Base-by-base conservation (phyloP, 306 rosid species). In the Urtica urens region DNA sequence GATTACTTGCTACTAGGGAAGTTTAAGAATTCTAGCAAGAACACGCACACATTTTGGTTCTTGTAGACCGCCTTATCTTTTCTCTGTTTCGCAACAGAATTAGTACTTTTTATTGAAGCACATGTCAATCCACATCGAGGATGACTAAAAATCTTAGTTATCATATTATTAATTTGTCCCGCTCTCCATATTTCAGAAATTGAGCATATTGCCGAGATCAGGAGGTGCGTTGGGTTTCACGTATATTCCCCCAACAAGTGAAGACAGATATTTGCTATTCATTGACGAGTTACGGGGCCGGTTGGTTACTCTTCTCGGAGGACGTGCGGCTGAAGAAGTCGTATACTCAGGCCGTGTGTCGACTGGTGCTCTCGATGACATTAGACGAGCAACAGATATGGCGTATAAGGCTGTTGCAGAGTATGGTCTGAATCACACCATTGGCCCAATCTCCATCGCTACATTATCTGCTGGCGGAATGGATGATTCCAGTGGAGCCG, bases 301-400 rank as follows among this genome's bases (percentile, higher is more conserved):
- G 30, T 65, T 90, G 63, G 99, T 82, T 53, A 90, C 96, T 24
- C 87, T 90, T 69, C 87, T 90, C 40, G 99, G 95, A 60, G 99
- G 99, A 39, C 95, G 99, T 40, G 99, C 99, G n/a, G 99, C 96
- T 15, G 99, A 90, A 78, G 96, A 90, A 73, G 74, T 90, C 49
- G 82, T 78, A 43, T 90, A 85, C 68, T 75, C 93, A 33, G 99
- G 99, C 56, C 83, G 99, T 38, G 93, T 90, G 33, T 90, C 99
- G 46, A 90, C 99, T 2, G 96, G 99, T 29, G 94, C 99, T 39
- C 87, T 85, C 63, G 99, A 90, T 75, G 99, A 90, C 68, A 90
- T 90, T 40, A 72, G 87, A 7, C 80, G 99, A 59, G 99, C 95
- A 24, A 90, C 99, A 31, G 99, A 85, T 74, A 77, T 90, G 87